Conservation (phyloP, 2,329 filamentous ascomycete species). For the Phyllosticta capitalensis region DNA sequence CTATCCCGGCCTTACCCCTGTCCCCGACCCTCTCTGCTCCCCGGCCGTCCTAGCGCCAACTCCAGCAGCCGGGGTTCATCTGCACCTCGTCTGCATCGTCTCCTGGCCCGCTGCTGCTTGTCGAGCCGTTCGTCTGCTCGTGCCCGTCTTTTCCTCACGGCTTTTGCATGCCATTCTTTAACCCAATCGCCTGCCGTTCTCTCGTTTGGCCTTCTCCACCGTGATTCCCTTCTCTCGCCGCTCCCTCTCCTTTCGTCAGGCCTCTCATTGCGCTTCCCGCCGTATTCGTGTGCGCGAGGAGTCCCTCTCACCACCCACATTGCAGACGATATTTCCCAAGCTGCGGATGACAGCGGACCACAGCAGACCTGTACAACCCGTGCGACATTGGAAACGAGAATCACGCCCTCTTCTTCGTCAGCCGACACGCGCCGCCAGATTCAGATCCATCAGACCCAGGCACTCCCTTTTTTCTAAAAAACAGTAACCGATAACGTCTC, state of each 20-base stretch:
- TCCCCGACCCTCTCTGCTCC: neutral
- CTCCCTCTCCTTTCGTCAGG: neutral
- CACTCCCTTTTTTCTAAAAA: neutral
- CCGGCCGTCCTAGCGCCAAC: neutral
- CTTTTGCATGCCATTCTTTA: neutral
- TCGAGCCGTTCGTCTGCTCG: neutral
- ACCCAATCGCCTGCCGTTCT: neutral
- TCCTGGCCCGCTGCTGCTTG: neutral
- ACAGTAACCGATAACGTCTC: neutral
- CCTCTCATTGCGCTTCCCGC: neutral
- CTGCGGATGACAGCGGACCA: neutral
- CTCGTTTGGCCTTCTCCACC: neutral
- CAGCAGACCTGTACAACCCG: neutral
- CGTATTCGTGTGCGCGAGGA: neutral
- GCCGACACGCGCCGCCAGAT: neutral
- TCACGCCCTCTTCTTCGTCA: neutral
- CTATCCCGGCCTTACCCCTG: neutral
- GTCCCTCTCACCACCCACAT: neutral
- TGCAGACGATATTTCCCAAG: neutral
- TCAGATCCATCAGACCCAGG: neutral
- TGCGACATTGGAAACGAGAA: neutral
- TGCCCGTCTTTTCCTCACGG: neutral
- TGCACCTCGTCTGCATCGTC: neutral
- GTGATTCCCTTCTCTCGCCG: neutral
- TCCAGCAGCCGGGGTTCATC: neutral